These are phyloP conservation scores for Fomitopsis pinicola DNA, from an alignment of 1,284 basidiomycete genomes.

Conservation along the genomic window DNA sequence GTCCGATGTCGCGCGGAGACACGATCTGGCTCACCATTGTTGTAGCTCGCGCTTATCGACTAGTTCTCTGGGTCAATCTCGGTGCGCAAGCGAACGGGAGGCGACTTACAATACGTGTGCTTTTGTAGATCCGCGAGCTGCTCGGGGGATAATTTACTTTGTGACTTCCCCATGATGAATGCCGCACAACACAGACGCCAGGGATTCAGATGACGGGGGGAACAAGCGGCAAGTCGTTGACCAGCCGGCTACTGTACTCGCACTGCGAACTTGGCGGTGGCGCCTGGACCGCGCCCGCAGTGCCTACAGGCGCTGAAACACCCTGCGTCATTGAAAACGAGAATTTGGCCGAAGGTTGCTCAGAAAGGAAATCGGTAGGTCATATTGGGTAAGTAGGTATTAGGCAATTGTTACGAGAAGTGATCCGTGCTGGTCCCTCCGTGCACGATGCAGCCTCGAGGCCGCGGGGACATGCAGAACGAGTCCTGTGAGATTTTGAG, in stretches of 20 bases:
- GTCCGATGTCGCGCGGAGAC: slow-evolving; percentile 11
- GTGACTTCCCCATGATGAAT: slow-evolving; percentile 85
- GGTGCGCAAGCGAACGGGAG: slow-evolving; percentile 7
- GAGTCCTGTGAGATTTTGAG: slow-evolving; percentile 20
- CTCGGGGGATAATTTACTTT: slow-evolving; percentile 94
- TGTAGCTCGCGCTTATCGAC: slow-evolving; percentile 99
- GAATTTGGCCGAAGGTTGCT: not conserved
- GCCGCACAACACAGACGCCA: not conserved
- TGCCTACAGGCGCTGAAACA: not conserved
- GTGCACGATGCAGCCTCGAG: slow-evolving; percentile 31
- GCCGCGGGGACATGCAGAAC: slow-evolving; percentile 28
- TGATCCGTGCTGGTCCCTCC: slow-evolving; percentile 8
- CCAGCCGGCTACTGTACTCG: not conserved
- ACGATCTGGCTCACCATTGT: slow-evolving; percentile 69
- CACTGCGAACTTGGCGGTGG: not conserved
- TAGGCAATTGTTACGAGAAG: slow-evolving; percentile 15
- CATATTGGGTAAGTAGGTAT: not conserved
- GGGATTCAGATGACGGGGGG: slow-evolving; percentile 4
- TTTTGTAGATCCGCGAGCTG: slow-evolving; percentile 96
- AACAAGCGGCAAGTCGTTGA: not conserved
- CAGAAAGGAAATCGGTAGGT: not conserved
- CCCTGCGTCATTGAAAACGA: not conserved
- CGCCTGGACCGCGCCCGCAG: not conserved
- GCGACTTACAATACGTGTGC: slow-evolving; percentile 91
- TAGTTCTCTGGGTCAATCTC: slow-evolving; percentile 33